Conservation (phyloP, 352 stramenopile species). For the Aphanomyces cochlioides region DNA sequence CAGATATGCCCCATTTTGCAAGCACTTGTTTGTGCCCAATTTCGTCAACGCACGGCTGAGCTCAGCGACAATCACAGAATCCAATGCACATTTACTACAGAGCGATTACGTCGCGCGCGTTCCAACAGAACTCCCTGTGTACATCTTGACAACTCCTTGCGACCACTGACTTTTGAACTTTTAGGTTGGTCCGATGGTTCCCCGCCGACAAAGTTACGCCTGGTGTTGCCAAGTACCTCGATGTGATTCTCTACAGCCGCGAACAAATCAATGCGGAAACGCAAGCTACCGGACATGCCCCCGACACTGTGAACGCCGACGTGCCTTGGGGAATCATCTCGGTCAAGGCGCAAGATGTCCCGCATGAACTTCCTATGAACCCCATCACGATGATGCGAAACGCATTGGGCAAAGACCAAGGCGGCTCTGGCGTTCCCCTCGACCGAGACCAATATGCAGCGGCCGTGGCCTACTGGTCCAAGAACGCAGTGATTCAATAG, state of each 20-base stretch:
- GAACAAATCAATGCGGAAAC: conserved; percentile 98
- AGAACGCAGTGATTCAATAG: conserved; percentile 69
- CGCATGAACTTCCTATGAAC: conserved; percentile 96
- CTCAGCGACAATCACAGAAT: conserved; percentile 87
- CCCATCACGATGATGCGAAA: conserved; percentile 99
- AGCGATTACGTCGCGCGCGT: conserved; percentile 94
- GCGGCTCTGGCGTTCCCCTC: conserved; percentile 78
- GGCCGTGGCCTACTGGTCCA: conserved; percentile 84
- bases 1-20: conserved; percentile 98
- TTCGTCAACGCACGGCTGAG: conserved; percentile 86
- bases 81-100: conserved; percentile 90
- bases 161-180: background rate
- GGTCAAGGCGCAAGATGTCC: conserved; percentile 96
- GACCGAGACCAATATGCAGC: conserved; percentile 76
- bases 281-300: conserved; percentile 50
- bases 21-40: conserved; percentile 97
- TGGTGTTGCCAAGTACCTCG: conserved; percentile 89
- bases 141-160: conserved; percentile 28
- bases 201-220: conserved; percentile 84
- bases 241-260: conserved; percentile 98
- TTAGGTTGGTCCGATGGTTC: conserved; percentile 86
- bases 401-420: conserved; percentile 93
- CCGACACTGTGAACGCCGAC: conserved; percentile 50
- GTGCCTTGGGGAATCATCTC: conserved; percentile 93
- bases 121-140: conserved; percentile 93